Conservation (phyloP, 2,329 filamentous ascomycete genomes). For the Nigrospora oryzae region DNA sequence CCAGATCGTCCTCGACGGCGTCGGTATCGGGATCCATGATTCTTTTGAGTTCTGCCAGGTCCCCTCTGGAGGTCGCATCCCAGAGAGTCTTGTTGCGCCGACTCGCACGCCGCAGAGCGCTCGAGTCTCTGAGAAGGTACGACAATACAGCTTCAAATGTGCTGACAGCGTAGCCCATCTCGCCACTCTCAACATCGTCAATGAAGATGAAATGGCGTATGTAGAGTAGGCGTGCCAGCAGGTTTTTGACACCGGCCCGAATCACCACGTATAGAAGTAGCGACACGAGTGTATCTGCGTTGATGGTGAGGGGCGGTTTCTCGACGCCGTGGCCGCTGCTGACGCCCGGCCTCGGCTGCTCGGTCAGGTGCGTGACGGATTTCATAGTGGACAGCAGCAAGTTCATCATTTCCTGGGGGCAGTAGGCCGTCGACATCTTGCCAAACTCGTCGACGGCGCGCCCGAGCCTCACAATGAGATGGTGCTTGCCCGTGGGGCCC, state of each 20-base stretch:
- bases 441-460: constrained; percentile 83
- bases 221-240: constrained; percentile 85
- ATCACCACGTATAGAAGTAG: constrained; percentile 89
- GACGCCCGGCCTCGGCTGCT: constrained; percentile 29
- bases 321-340: constrained; percentile 31
- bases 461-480: constrained; percentile 67
- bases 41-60: constrained; percentile 63
- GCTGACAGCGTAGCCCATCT: constrained; percentile 91
- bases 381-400: constrained; percentile 75
- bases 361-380: constrained; percentile 62
- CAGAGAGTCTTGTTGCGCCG: constrained; percentile 78
- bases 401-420: constrained; percentile 84
- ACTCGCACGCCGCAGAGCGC: constrained; percentile 74
- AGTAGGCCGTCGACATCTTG: constrained; percentile 68
- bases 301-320: constrained; percentile 51
- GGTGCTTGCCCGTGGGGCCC: constrained; percentile 68
- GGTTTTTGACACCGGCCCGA: constrained; percentile 74
- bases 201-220: constrained; percentile 98
- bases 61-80: constrained; percentile 75
- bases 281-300: constrained; percentile 90
- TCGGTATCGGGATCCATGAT: constrained; percentile 68
- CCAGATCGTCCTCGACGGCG: constrained; percentile 34
- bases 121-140: constrained; percentile 78
- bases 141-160: constrained; percentile 91
- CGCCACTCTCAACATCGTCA: constrained; percentile 92